Conservation (phyloP, 192 early-diverging fungal genomes). For the Backusella liffmaniae region DNA sequence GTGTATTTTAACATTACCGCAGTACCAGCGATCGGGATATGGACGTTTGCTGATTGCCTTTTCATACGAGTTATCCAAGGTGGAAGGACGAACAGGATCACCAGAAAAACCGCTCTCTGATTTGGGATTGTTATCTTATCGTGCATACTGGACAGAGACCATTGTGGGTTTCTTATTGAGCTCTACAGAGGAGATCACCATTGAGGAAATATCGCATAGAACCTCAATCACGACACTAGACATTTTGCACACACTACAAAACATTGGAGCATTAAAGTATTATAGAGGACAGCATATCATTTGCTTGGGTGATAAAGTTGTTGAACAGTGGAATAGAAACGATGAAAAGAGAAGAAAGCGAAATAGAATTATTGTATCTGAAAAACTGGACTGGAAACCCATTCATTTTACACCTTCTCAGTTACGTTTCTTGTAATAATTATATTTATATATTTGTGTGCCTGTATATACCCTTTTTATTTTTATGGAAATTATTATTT, state of each 20-base stretch:
- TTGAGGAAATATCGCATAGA: conserved; percentile 83
- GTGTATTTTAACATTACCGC: conserved; percentile 97
- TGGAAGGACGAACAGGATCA: conserved; percentile 90
- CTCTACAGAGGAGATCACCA: conserved; percentile 73
- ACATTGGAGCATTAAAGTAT: conserved; percentile 85
- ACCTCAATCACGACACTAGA: conserved; percentile 90
- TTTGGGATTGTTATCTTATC: conserved; percentile 91
- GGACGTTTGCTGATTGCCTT: conserved; percentile 94
- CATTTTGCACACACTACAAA: conserved; percentile 88
- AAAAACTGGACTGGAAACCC: conserved; percentile 78
- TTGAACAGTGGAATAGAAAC: conserved; percentile 77
- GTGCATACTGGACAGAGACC: conserved; percentile 93
- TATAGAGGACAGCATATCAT: conserved; percentile 90
- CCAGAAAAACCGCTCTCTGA: conserved; percentile 99
- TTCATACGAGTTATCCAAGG: conserved; percentile 95
- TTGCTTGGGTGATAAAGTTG: conserved; percentile 81
- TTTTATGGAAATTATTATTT: neutral
- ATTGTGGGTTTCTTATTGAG: conserved; percentile 75
- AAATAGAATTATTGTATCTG: conserved; percentile 66
- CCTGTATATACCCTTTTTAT: neutral
- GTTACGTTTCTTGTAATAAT: conserved; percentile 56
- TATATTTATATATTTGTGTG: neutral
- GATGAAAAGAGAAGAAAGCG: conserved; percentile 72
- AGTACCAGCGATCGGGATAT: conserved; percentile 95
- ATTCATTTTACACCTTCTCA: conserved; percentile 77